Conservation (phyloP, 331 rosid genomes). For the Dryas integrifolia region DNA sequence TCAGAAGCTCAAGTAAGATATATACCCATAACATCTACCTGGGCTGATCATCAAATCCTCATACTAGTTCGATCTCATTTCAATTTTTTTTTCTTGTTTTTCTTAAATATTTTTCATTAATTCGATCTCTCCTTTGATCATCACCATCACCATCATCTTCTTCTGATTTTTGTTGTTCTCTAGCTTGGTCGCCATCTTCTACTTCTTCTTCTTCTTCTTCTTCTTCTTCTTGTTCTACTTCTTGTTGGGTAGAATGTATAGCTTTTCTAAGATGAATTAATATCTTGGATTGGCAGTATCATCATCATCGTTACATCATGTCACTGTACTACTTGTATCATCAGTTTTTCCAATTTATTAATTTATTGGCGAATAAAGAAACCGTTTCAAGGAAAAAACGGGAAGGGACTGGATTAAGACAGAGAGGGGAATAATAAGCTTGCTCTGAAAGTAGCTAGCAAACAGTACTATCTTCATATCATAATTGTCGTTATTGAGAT, state of each 20-base stretch:
- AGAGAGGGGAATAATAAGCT: conserved; percentile 24
- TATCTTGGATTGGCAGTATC: conserved; percentile 13
- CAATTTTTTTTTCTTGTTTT: background rate
- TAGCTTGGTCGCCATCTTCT: background rate
- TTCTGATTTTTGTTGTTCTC: conserved; percentile 4
- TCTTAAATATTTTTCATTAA: background rate
- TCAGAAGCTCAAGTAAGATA: conserved; percentile 29
- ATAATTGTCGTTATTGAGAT: background rate
- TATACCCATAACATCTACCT: conserved; percentile 10
- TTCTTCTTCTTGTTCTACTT: conserved; percentile 1
- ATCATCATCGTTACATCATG: background rate
- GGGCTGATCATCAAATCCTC: conserved; percentile 8
- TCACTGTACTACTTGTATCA: background rate
- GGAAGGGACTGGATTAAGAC: conserved; percentile 30
- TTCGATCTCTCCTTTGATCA: background rate
- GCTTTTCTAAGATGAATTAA: conserved; percentile 16
- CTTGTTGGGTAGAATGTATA: conserved; percentile 12
- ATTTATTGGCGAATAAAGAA: conserved; percentile 37
- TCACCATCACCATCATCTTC: conserved; percentile 4
- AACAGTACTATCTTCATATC: background rate
- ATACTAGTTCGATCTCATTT: background rate
- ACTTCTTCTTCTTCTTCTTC: conserved; percentile 2
- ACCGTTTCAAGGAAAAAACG: conserved; percentile 23
- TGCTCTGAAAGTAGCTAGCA: conserved; percentile 19
- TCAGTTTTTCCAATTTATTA: conserved; percentile 31